phyloP scores from a whole-genome alignment of 1,284 basidiomycete genomes.

The Ustilago tritici region DNA sequence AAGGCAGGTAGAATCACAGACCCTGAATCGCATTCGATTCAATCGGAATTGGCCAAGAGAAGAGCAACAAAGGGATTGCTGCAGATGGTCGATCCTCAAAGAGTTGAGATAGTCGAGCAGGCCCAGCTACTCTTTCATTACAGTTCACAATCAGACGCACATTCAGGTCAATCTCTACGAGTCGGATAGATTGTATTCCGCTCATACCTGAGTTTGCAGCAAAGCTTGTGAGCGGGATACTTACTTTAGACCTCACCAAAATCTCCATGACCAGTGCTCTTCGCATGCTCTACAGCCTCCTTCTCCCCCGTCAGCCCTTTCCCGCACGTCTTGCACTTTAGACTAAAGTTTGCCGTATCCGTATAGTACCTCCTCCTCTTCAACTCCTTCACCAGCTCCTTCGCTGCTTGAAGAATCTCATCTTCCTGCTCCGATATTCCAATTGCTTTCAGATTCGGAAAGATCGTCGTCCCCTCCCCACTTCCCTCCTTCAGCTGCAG shows the following conservation, averaged over 20 bases:
- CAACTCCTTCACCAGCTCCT: constrained; percentile 34
- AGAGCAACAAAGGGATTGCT: background rate
- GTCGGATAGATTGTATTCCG: background rate
- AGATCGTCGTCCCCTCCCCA: constrained; percentile 36
- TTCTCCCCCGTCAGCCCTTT: constrained; percentile 49
- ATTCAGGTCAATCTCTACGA: background rate
- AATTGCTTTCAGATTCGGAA: constrained; percentile 28
- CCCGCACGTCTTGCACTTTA: constrained; percentile 52
- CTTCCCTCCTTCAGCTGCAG: constrained; percentile 27
- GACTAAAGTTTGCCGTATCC: constrained; percentile 51
- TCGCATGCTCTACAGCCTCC: constrained; percentile 55
- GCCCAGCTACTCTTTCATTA: background rate
- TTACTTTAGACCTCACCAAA: constrained; percentile 42
- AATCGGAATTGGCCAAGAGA: background rate
- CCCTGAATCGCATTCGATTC: background rate
- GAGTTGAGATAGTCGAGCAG: background rate
- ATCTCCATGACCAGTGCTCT: constrained; percentile 54
- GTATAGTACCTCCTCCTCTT: constrained; percentile 53
- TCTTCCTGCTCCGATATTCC: constrained; percentile 21
- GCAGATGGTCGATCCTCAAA: background rate
- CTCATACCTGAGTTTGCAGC: background rate
- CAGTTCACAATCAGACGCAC: background rate
- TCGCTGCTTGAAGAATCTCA: constrained; percentile 36
- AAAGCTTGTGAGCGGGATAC: background rate
- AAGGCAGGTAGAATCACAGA: background rate